phyloP scores from a whole-genome alignment of 306 rosid species.

The Elaeagnus macrophylla region DNA sequence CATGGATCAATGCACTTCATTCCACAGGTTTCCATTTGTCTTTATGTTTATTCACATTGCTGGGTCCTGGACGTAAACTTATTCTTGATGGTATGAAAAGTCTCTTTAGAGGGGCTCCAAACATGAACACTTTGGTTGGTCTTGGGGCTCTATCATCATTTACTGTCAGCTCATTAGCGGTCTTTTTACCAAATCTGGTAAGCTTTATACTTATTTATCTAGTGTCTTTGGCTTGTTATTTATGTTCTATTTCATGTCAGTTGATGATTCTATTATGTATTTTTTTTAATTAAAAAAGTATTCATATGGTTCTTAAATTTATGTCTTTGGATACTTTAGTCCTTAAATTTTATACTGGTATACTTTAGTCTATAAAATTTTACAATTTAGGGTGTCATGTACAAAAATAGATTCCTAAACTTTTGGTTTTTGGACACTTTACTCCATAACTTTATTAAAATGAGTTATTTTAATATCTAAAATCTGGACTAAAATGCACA shows the following conservation, averaged over 20 bases:
- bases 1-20: slow-evolving; percentile 78
- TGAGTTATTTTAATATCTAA: too few species aligned
- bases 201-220: slow-evolving; percentile 19
- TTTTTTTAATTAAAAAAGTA: too few species aligned
- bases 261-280: not conserved
- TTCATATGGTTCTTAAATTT: too few species aligned
- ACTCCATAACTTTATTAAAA: too few species aligned
- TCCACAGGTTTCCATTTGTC: slow-evolving; percentile 81
- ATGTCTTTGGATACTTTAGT: too few species aligned
- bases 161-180: slow-evolving; percentile 82
- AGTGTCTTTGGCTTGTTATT: not conserved
- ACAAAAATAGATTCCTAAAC: too few species aligned
- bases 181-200: slow-evolving; percentile 79
- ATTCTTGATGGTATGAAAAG: slow-evolving; percentile 85
- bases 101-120: slow-evolving; percentile 70
- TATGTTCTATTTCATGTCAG: not conserved
- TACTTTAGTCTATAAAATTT: too few species aligned
- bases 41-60: slow-evolving; percentile 72
- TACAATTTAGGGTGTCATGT: too few species aligned
- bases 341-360: too few species aligned
- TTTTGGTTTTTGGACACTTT: too few species aligned
- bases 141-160: slow-evolving; percentile 97
- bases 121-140: slow-evolving; percentile 96
- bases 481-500: too few species aligned
- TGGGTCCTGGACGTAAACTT: slow-evolving; percentile 94